phyloP scores from a whole-genome alignment of 2,329 filamentous ascomycete genomes.

The Neofusicoccum cordaticola region DNA sequence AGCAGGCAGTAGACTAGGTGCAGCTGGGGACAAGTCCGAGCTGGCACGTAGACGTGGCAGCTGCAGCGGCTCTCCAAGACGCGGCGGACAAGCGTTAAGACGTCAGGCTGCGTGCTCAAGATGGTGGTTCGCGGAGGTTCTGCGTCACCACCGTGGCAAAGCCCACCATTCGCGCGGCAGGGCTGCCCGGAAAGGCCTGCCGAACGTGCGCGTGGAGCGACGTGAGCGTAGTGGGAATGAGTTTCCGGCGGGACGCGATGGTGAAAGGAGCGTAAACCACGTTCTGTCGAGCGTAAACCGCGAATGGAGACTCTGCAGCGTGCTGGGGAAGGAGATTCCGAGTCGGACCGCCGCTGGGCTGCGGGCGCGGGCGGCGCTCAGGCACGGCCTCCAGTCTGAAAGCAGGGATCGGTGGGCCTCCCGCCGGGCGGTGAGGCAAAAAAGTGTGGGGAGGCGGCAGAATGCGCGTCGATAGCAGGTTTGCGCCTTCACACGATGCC shows the following conservation, averaged over 20 bases:
- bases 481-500: not conserved
- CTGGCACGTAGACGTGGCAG: not conserved
- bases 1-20: not conserved
- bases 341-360: too few relatives aligned
- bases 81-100: not conserved
- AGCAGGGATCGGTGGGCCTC: not conserved
- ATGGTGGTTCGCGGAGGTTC: not conserved
- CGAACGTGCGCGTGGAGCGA: not conserved
- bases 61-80: not conserved
- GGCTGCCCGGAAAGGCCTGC: too few relatives aligned
- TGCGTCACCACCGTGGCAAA: not conserved
- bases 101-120: not conserved
- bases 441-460: conserved; percentile 8
- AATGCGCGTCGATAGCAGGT: conserved; percentile 1
- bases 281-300: not conserved
- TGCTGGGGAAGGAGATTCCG: conserved; percentile 9
- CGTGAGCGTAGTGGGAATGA: conserved; percentile 4
- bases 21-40: not conserved
- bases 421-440: conserved; percentile 8
- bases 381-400: not conserved
- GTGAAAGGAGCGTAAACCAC: not conserved
- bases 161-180: too few relatives aligned
- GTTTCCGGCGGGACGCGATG: not conserved
- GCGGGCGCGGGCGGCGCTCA: not conserved
- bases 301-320: not conserved